phyloP scores from a whole-genome alignment of 192 early-diverging fungal genomes.

The Backusella westeae region DNA sequence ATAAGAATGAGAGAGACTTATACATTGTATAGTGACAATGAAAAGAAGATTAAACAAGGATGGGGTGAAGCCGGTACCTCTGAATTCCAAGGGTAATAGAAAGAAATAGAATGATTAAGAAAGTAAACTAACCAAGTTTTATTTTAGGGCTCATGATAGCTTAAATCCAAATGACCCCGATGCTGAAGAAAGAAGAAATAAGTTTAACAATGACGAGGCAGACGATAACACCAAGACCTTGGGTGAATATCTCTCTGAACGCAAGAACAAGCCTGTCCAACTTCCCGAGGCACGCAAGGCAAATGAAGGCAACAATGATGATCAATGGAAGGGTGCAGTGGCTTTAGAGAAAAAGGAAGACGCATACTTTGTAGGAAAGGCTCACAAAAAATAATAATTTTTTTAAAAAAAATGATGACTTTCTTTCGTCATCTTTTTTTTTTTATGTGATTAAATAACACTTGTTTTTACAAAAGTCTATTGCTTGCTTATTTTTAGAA shows the following conservation, averaged over 20 bases:
- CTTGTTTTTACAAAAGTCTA: background rate
- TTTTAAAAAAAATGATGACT: background rate
- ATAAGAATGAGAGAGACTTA: background rate
- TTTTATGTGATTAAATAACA: background rate
- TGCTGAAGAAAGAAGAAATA: slow-evolving; percentile 17
- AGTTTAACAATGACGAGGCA: slow-evolving; percentile 50
- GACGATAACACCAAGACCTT: slow-evolving; percentile 83
- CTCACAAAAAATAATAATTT: slow-evolving; percentile 10
- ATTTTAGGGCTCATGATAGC: slow-evolving; percentile 5
- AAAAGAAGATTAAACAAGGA: slow-evolving; percentile 86
- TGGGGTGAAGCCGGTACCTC: slow-evolving; percentile 69
- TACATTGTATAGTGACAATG: slow-evolving; percentile 54
- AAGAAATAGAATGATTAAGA: background rate
- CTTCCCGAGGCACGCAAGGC: slow-evolving; percentile 68
- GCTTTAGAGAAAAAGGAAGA: slow-evolving; percentile 73
- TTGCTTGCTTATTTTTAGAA: background rate
- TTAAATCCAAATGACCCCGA: slow-evolving; percentile 27
- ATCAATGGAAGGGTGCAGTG: slow-evolving; percentile 75
- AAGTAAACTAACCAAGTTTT: background rate
- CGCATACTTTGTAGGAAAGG: slow-evolving; percentile 71
- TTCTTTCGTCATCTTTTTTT: background rate
- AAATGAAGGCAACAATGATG: slow-evolving; percentile 85
- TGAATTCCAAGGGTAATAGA: slow-evolving; percentile 45
- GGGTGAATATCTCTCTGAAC: slow-evolving; percentile 77
- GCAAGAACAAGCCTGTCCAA: slow-evolving; percentile 39